Conservation (phyloP, 768 basidiomycete genomes). For the Nevesoporus exiguus region DNA sequence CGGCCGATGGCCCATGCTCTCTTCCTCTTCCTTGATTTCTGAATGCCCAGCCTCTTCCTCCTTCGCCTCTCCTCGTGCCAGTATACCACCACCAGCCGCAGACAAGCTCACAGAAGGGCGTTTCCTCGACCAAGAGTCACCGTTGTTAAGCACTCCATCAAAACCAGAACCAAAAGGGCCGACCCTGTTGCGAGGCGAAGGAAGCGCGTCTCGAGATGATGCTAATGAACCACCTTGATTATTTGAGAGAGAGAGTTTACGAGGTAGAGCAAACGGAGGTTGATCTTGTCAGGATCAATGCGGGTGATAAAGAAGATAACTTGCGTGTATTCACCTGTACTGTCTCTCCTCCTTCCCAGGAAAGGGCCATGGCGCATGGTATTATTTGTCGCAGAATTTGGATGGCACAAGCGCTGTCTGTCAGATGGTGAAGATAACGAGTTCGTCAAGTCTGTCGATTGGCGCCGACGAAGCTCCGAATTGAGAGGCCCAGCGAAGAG, state of each 20-base stretch:
- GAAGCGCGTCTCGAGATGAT: constrained; percentile 58
- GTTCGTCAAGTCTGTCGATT: constrained; percentile 70
- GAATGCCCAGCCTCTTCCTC: constrained; percentile 39
- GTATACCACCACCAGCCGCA: constrained; percentile 37
- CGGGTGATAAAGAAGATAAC: constrained; percentile 5
- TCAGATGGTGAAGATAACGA: constrained; percentile 58
- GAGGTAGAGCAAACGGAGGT: constrained; percentile 48
- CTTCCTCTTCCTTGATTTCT: constrained; percentile 62
- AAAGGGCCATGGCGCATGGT: constrained; percentile 62
- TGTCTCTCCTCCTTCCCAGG: constrained; percentile 62
- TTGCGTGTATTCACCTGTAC: constrained; percentile 47
- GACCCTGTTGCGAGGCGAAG: constrained; percentile 64
- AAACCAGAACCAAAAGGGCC: constrained; percentile 57
- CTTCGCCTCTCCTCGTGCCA: constrained; percentile 43
- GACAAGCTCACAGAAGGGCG: constrained; percentile 55
- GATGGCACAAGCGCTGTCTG: constrained; percentile 54
- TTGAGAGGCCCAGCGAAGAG: constrained; percentile 78
- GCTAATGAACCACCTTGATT: constrained; percentile 46
- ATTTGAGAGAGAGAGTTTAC: constrained; percentile 68
- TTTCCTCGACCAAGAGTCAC: constrained; percentile 70
- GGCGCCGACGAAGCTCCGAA: constrained; percentile 84
- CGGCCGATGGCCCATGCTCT: constrained; percentile 20
- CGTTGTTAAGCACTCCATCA: constrained; percentile 65
- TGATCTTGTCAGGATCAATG: constrained; percentile 46
- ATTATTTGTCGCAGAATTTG: constrained; percentile 43